phyloP scores from a whole-genome alignment of 2,329 filamentous ascomycete species.

The Xylaria sp. region DNA sequence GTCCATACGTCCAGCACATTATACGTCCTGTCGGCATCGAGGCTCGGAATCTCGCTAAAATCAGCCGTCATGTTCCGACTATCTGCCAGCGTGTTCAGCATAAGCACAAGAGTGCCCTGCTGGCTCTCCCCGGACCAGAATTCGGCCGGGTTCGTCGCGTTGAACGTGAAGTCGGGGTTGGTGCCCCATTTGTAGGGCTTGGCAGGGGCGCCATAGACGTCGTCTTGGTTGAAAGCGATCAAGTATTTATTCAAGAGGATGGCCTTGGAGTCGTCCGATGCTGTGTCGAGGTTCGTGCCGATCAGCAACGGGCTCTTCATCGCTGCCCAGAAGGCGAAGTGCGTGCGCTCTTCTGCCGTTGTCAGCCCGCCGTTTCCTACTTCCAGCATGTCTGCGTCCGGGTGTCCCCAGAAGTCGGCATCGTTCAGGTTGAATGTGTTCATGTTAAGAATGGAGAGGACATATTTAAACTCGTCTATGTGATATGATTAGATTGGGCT shows the following conservation, averaged over 20 bases:
- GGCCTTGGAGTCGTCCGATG: slow-evolving; percentile 52
- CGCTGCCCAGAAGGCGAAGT: slow-evolving; percentile 64
- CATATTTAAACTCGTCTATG: slow-evolving; percentile 21
- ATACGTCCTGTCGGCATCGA: slow-evolving; percentile 50
- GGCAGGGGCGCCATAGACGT: slow-evolving; percentile 54
- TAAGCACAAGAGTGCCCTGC: slow-evolving; percentile 58
- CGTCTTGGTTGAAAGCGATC: slow-evolving; percentile 60
- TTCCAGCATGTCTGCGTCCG: slow-evolving; percentile 63
- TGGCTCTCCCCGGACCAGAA: slow-evolving; percentile 60
- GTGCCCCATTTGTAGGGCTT: slow-evolving; percentile 61
- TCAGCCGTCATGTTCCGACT: slow-evolving; percentile 52
- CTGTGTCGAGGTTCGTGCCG: slow-evolving; percentile 55
- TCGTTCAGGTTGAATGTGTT: slow-evolving; percentile 59
- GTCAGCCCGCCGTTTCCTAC: slow-evolving; percentile 62
- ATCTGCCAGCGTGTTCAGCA: slow-evolving; percentile 57
- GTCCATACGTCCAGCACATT: slow-evolving; percentile 60
- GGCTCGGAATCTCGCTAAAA: slow-evolving; percentile 58
- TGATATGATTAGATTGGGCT: slow-evolving; percentile 1
- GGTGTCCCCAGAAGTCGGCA: slow-evolving; percentile 61
- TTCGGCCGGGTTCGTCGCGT: slow-evolving; percentile 60
- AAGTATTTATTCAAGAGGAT: slow-evolving; percentile 57
- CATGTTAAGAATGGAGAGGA: slow-evolving; percentile 59
- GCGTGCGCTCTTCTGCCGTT: slow-evolving; percentile 57
- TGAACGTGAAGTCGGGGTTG: slow-evolving; percentile 62
- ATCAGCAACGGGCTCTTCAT: slow-evolving; percentile 64